phyloP scores from a whole-genome alignment of 2,329 filamentous ascomycete species.

The Aspergillus sp. region DNA sequence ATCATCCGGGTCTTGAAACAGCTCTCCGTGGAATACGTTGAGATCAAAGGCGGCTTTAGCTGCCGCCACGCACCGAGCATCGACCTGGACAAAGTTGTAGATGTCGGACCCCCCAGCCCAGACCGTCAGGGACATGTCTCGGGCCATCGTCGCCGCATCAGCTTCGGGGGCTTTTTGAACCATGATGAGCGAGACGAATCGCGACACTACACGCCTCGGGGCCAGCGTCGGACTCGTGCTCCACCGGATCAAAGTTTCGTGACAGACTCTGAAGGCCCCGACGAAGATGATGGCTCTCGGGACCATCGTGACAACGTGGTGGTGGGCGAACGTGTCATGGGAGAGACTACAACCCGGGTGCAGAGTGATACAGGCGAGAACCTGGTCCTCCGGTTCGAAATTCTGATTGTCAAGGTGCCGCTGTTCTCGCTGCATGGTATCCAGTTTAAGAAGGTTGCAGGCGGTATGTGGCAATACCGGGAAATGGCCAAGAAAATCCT shows the following conservation, averaged over 20 bases:
- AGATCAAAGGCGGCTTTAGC: conserved; percentile 91
- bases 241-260: conserved; percentile 68
- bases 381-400: conserved; percentile 87
- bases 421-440: conserved; percentile 90
- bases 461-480: conserved; percentile 98
- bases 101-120: conserved; percentile 62
- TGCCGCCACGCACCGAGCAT: conserved; percentile 90
- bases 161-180: conserved; percentile 71
- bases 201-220: conserved; percentile 47
- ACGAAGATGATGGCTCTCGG: conserved; percentile 64
- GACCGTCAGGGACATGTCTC: conserved; percentile 50
- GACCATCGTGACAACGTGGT: conserved; percentile 46
- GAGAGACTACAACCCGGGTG: conserved; percentile 89
- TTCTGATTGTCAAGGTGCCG: conserved; percentile 96
- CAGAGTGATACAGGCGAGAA: conserved; percentile 84
- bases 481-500: conserved; percentile 97
- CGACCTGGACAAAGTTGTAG: conserved; percentile 73
- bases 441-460: conserved; percentile 95
- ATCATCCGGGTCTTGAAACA: conserved; percentile 87
- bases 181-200: conserved; percentile 69
- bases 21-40: conserved; percentile 84
- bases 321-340: conserved; percentile 64
- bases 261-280: conserved; percentile 85
- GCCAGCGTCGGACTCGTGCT: conserved; percentile 47
- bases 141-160: conserved; percentile 75